These are phyloP conservation scores for Pinus tabuliformis DNA, from an alignment of 75 land plant genomes.

Conservation along the genomic window DNA sequence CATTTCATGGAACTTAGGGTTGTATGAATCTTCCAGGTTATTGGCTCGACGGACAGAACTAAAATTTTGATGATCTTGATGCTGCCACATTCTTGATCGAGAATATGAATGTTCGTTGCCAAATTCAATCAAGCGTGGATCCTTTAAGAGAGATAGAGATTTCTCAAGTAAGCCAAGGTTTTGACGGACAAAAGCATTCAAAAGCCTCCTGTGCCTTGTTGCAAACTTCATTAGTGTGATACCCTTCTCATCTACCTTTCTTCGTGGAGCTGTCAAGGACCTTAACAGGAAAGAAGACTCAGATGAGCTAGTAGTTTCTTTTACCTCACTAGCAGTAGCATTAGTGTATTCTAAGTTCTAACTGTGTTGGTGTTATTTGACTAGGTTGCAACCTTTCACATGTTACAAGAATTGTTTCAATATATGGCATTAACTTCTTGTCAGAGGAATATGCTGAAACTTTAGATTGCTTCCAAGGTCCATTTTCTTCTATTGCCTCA, in stretches of 20 bases:
- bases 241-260: slow-evolving; percentile 20
- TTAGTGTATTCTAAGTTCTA: slow-evolving; percentile 37
- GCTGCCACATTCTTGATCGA: slow-evolving; percentile 85
- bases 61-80: slow-evolving; percentile 93
- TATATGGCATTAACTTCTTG: slow-evolving; percentile 54
- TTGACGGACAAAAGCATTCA: slow-evolving; percentile 93
- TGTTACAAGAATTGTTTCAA: slow-evolving; percentile 90
- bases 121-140: slow-evolving; percentile 92
- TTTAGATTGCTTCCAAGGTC: background rate
- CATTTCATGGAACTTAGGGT: slow-evolving; percentile 23
- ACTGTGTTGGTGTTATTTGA: slow-evolving; percentile 37
- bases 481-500: slow-evolving; percentile 3
- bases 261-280: slow-evolving; percentile 7
- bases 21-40: slow-evolving; percentile 96
- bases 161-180: slow-evolving; percentile 93
- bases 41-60: slow-evolving; percentile 91
- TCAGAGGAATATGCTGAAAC: background rate
- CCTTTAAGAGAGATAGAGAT: slow-evolving; percentile 82
- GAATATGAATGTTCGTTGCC: slow-evolving; percentile 94
- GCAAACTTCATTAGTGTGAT: slow-evolving; percentile 77
- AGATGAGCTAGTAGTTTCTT: slow-evolving; percentile 51
- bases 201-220: slow-evolving; percentile 75
- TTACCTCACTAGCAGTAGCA: slow-evolving; percentile 51
- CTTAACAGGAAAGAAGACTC: slow-evolving; percentile 26
- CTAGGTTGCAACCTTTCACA: slow-evolving; percentile 91